These are phyloP conservation scores for Debaryomyces robertsiae DNA, from an alignment of 1,139 yeast genomes.

Conservation along the genomic window DNA sequence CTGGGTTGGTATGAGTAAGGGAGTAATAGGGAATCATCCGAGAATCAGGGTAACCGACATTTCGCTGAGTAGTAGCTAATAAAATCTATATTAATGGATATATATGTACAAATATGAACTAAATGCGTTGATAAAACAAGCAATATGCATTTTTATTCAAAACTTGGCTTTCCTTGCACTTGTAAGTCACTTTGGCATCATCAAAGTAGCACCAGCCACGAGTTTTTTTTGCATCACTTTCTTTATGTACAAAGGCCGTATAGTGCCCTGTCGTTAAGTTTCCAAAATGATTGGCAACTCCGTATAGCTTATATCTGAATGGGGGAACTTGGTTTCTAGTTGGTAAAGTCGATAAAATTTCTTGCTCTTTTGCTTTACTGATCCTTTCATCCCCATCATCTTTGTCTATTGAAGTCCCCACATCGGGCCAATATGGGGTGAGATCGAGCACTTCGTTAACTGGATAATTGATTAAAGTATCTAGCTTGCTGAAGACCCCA, in stretches of 20 bases:
- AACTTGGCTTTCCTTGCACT: constrained; percentile 46
- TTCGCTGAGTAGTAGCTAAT: constrained; percentile 1
- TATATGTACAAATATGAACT: constrained; percentile 11
- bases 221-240: constrained; percentile 33
- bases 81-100: background rate
- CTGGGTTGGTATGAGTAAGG: constrained; percentile 70
- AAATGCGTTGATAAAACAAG: constrained; percentile 58
- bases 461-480: constrained; percentile 65
- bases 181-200: constrained; percentile 59
- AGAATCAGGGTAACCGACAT: constrained; percentile 37
- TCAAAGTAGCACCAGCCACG: constrained; percentile 78
- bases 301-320: constrained; percentile 74
- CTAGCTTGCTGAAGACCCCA: constrained; percentile 57
- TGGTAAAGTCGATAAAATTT: constrained; percentile 56
- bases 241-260: constrained; percentile 76
- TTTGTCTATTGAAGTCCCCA: constrained; percentile 35
- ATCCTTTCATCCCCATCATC: constrained; percentile 21
- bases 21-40: constrained; percentile 52
- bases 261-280: constrained; percentile 86
- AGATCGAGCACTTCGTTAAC: constrained; percentile 58
- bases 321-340: constrained; percentile 78
- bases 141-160: constrained; percentile 73
- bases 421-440: constrained; percentile 77
- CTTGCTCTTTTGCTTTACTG: constrained; percentile 43
- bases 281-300: constrained; percentile 90